Evolutionary conservation across 139 green algal species (phyloP).

Genomic region (Tetraselmis chui): DNA sequence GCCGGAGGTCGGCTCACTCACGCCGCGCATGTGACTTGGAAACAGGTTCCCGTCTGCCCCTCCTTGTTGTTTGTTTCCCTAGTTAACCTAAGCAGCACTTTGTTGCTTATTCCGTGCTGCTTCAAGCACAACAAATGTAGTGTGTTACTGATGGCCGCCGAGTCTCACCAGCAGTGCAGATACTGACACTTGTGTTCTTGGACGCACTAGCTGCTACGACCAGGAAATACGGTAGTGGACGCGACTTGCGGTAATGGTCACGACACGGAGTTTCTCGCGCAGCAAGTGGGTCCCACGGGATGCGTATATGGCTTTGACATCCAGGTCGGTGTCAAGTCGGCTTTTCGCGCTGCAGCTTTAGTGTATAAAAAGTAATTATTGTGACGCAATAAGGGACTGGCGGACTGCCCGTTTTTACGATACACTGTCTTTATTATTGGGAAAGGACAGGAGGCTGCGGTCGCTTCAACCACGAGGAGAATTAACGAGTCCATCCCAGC

Average conservation of each 20-base stretch:
- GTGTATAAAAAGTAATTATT: too few relatives aligned
- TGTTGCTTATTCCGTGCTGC: too few relatives aligned
- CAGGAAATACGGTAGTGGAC: constrained; percentile 49
- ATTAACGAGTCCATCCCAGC: constrained; percentile 1
- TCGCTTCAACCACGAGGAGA: constrained; percentile 10
- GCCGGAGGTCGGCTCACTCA: not conserved
- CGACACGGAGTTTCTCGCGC: constrained; percentile 50
- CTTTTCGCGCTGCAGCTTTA: too few relatives aligned
- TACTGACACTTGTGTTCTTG: not conserved
- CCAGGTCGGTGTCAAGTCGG: too few relatives aligned
- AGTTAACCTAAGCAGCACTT: not conserved
- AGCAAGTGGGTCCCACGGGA: constrained; percentile 38
- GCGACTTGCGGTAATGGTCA: constrained; percentile 59
- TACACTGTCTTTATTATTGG: too few relatives aligned
- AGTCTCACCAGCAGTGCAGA: too few relatives aligned
- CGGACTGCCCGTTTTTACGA: too few relatives aligned
- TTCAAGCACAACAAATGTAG: too few relatives aligned
- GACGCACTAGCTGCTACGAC: constrained; percentile 25
- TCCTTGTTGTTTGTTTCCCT: not conserved
- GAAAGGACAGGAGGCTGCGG: constrained; percentile 8
- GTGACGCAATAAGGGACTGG: too few relatives aligned
- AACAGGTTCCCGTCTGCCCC: too few relatives aligned
- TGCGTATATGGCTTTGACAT: constrained; percentile 50
- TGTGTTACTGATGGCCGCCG: not conserved
- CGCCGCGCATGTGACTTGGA: not conserved